Evolutionary conservation across 192 early-diverging fungal genomes (phyloP), one percentile per base, ranked within the genome.

Genomic region (Geranomyces variabilis): DNA sequence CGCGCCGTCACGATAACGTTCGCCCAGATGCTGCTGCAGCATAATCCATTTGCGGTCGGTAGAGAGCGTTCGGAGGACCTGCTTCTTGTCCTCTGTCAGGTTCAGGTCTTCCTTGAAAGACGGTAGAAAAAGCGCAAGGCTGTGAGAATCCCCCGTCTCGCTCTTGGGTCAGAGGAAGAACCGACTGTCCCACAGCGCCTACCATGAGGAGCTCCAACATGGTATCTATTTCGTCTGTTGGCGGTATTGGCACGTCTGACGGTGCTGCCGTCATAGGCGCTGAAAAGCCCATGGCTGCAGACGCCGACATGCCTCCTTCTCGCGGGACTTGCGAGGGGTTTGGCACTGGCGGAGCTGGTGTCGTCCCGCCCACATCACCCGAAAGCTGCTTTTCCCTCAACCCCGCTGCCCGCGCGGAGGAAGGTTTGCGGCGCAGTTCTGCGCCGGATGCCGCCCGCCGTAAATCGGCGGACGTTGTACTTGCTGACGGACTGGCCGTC

Each of bases 181-280:
- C 26, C 19, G 29, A 9, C 15, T 15, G 6, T 8, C 7, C 7
- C 5, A 8, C 4, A 29, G n/a, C 59, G 59, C n/a, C 15, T 41
- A 81, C 81, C 82, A 84, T 84, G 31, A 84, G 66, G 0, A 84
- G 72, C 49, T 84, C 82, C n/a, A 84, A 70, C 82, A 84, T 84
- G 1, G 70, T 84, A 28, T 79, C 67, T 15, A 80, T 77, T n/a
- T 81, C 82, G 14, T 68, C 44, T 3, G 67, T 56, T 0, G 82
- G 75, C 12, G 82, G 82, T 22, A 69, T 66, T 3, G 74, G 70
- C 1, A 76, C 62, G 13, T 73, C 64, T 12, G 70, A 72, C 7
- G 51, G 47, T 21, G 60, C 47, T 12, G 58, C 43, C 13, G 59
- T 62, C 26, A 45, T 26, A 8, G 69, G 69, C 5, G 69, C 69